These are phyloP conservation scores for Paragyromitra xinjiangensis DNA, from an alignment of 495 filamentous ascomycete genomes.

Conservation along the genomic window DNA sequence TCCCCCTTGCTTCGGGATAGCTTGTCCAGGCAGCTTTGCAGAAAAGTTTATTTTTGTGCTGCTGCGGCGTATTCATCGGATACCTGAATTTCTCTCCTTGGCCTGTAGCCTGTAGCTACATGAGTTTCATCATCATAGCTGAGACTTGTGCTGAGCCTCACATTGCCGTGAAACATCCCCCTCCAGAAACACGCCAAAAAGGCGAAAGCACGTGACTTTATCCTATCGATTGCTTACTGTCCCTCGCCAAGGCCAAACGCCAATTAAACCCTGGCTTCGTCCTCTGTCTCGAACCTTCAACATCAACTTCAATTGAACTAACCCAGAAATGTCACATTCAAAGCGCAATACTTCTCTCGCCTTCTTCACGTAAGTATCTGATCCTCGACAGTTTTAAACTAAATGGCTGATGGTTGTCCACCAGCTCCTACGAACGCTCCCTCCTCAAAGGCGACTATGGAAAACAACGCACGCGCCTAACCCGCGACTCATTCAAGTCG, in stretches of 20 bases:
- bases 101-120: background rate
- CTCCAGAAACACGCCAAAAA: background rate
- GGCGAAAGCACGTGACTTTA: constrained; percentile 14
- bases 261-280: background rate
- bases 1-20: constrained; percentile 3
- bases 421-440: constrained; percentile 77
- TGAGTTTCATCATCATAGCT: background rate
- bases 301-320: background rate
- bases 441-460: constrained; percentile 83
- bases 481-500: constrained; percentile 89
- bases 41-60: constrained; percentile 4
- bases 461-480: constrained; percentile 82
- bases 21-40: background rate
- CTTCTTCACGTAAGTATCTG: constrained; percentile 74
- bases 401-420: constrained; percentile 18
- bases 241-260: constrained; percentile 1
- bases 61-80: background rate
- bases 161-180: background rate
- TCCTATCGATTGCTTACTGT: constrained; percentile 22
- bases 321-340: constrained; percentile 52
- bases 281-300: background rate
- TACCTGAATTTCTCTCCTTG: background rate
- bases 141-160: constrained; percentile 3
- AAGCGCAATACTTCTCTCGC: constrained; percentile 97
- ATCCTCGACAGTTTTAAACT: background rate